Conservation (phyloP, 2,329 filamentous ascomycete genomes). For the Aspergillus luchuensis region DNA sequence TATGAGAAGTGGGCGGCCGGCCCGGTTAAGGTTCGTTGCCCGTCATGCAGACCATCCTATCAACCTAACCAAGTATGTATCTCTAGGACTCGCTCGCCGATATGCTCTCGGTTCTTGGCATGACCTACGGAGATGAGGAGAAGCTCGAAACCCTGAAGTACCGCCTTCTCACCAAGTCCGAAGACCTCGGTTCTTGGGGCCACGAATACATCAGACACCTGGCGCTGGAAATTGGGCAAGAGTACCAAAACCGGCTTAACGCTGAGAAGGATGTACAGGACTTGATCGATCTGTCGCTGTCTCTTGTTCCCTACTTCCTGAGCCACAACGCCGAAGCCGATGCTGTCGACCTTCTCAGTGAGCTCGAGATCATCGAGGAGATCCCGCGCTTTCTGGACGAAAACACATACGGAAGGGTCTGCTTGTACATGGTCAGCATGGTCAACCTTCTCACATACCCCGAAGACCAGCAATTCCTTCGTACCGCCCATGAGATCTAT, state of each 20-base stretch:
- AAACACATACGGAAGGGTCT: slow-evolving; percentile 89
- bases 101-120: slow-evolving; percentile 93
- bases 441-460: slow-evolving; percentile 96
- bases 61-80: slow-evolving; percentile 8
- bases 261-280: slow-evolving; percentile 83
- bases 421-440: slow-evolving; percentile 98
- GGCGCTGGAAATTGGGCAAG: slow-evolving; percentile 91
- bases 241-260: slow-evolving; percentile 83
- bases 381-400: slow-evolving; percentile 88
- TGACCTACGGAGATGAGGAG: slow-evolving; percentile 98
- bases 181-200: slow-evolving; percentile 95
- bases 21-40: slow-evolving; percentile 71
- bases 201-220: slow-evolving; percentile 98
- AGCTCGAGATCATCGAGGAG: slow-evolving; percentile 94
- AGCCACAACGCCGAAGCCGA: slow-evolving; percentile 98
- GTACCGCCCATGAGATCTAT: slow-evolving; percentile 91
- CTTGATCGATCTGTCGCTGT: slow-evolving; percentile 78
- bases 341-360: slow-evolving; percentile 94
- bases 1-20: slow-evolving; percentile 88
- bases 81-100: slow-evolving; percentile 75
- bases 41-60: neutral
- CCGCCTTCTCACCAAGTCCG: slow-evolving; percentile 81
- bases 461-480: slow-evolving; percentile 93
- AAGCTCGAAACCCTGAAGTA: slow-evolving; percentile 96
- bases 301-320: slow-evolving; percentile 89